A percentile compares a stretch with the other conserved stretches of the same genome.
Conservation (phyloP, 371 early-diverging fungal genomes). For the Cokeromyces recurvatus region DNA sequence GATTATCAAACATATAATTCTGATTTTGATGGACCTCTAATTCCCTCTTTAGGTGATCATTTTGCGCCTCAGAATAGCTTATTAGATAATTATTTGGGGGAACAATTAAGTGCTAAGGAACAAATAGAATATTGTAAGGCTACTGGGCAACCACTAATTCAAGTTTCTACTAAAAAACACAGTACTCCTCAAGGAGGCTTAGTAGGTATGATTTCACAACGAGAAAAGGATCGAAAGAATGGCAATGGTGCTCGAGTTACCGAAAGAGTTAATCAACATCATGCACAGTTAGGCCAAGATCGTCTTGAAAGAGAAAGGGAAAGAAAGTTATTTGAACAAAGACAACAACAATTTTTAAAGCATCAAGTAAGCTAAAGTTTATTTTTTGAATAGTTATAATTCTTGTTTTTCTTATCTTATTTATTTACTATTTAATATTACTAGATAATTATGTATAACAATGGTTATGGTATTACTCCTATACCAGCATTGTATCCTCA, state of each 20-base stretch:
- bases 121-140: conserved; percentile 46
- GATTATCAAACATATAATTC: conserved; percentile 20
- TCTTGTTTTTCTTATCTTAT: not conserved
- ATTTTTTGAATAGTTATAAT: not conserved
- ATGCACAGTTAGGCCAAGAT: conserved; percentile 29
- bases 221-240: conserved; percentile 40
- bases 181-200: conserved; percentile 36
- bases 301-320: conserved; percentile 43
- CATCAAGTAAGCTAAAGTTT: conserved; percentile 31
- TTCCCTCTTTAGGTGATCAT: conserved; percentile 39
- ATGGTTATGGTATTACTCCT: conserved; percentile 23
- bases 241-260: conserved; percentile 29
- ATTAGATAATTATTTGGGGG: conserved; percentile 36
- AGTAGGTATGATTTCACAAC: conserved; percentile 44
- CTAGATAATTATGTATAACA: conserved; percentile 43
- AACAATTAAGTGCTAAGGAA: conserved; percentile 44
- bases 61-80: conserved; percentile 46
- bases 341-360: conserved; percentile 43
- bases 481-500: conserved; percentile 25
- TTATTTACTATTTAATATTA: not conserved
- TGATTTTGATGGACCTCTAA: conserved; percentile 32
- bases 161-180: conserved; percentile 33
- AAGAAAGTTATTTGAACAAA: conserved; percentile 40
- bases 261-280: conserved; percentile 35
- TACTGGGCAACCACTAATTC: conserved; percentile 47